Conservation (phyloP, 169 alveolate species). For the Plasmodium yoelii region DNA sequence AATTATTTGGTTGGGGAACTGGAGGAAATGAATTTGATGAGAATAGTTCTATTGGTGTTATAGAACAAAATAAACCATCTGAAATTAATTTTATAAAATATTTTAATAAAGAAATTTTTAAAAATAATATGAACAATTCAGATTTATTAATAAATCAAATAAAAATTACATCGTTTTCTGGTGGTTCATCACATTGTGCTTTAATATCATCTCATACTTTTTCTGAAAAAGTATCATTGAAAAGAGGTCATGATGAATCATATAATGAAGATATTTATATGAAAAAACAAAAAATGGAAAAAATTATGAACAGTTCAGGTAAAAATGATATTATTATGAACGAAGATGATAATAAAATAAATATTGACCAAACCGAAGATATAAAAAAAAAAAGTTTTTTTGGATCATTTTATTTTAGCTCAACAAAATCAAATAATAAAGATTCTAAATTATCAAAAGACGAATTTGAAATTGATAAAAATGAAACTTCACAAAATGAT, state of each 20-base stretch:
- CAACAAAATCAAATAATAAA: slow-evolving; percentile 13
- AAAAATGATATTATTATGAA: not conserved
- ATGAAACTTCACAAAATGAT: not conserved
- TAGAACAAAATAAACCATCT: slow-evolving; percentile 41
- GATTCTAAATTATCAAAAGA: slow-evolving; percentile 10
- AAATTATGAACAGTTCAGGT: not conserved
- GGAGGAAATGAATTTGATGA: slow-evolving; percentile 68
- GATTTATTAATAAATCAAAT: not conserved
- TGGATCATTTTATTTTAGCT: not conserved
- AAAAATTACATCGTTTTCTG: slow-evolving; percentile 43
- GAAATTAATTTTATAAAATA: slow-evolving; percentile 36
- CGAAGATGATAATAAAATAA: not conserved
- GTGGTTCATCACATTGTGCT: slow-evolving; percentile 74
- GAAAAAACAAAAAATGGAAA: slow-evolving; percentile 40
- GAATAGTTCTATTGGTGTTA: slow-evolving; percentile 10
- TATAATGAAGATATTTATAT: slow-evolving; percentile 11
- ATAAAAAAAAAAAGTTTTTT: slow-evolving; percentile 13
- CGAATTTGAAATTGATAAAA: slow-evolving; percentile 8
- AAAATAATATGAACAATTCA: slow-evolving; percentile 9
- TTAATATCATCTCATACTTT: slow-evolving; percentile 54
- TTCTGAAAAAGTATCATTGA: slow-evolving; percentile 12
- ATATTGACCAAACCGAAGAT: not conserved
- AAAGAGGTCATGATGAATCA: slow-evolving; percentile 37
- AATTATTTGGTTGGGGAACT: slow-evolving; percentile 71
- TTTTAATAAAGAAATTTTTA: slow-evolving; percentile 12